phyloP scores from a whole-genome alignment of 1,284 basidiomycete genomes.

The Coriolopsis trogii region DNA sequence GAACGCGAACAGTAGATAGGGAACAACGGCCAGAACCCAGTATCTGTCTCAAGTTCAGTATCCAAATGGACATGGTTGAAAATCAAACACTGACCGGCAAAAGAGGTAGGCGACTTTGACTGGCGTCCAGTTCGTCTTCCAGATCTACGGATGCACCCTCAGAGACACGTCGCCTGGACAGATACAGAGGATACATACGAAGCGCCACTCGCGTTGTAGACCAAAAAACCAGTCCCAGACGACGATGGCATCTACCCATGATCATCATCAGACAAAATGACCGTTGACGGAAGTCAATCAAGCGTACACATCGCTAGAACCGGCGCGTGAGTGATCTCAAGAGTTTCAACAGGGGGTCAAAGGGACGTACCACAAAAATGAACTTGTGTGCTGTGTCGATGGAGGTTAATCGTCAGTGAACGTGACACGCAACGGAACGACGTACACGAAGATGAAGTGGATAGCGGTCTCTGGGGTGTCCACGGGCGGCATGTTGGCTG shows the following conservation, averaged over 20 bases:
- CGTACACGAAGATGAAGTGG: constrained; percentile 56
- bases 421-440: constrained; percentile 37
- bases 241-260: constrained; percentile 65
- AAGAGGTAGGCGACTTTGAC: constrained; percentile 80
- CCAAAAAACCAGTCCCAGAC: constrained; percentile 83
- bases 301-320: constrained; percentile 76
- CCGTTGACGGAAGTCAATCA: neutral
- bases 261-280: neutral
- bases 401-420: constrained; percentile 11
- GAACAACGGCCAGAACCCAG: constrained; percentile 77
- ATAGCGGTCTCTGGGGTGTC: constrained; percentile 45
- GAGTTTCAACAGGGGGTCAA: too few species aligned
- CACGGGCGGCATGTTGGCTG: constrained; percentile 28
- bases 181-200: constrained; percentile 45
- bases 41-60: too few species aligned
- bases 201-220: constrained; percentile 72
- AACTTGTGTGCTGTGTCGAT: constrained; percentile 59
- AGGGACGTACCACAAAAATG: constrained; percentile 88
- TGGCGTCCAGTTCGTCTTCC: constrained; percentile 80
- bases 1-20: constrained; percentile 74
- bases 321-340: too few species aligned
- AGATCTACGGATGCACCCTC: constrained; percentile 61
- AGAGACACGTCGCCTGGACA: too few species aligned
- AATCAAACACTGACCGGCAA: constrained; percentile 58
- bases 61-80: too few species aligned